Conservation (phyloP, 1,284 basidiomycete genomes). For the Ganoderma multipileum region DNA sequence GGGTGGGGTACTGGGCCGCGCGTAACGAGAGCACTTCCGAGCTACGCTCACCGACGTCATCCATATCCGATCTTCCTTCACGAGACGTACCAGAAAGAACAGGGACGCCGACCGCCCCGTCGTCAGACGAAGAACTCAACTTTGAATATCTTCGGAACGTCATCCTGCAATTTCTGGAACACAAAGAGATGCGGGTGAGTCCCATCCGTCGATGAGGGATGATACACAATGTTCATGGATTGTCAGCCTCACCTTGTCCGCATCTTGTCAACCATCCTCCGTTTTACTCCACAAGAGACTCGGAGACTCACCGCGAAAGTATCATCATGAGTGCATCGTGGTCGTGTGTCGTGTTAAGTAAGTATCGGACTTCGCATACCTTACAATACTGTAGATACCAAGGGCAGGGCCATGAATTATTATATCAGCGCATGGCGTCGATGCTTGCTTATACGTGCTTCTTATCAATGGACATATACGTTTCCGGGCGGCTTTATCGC, state of each 20-base stretch:
- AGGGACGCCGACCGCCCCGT: slow-evolving; percentile 42
- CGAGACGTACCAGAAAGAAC: slow-evolving; percentile 49
- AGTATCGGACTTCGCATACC: not conserved
- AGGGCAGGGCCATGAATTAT: not conserved
- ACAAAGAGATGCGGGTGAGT: slow-evolving; percentile 86
- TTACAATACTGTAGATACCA: slow-evolving; percentile 3
- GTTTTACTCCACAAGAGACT: slow-evolving; percentile 94
- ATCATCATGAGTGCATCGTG: slow-evolving; percentile 22
- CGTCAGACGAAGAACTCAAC: slow-evolving; percentile 89
- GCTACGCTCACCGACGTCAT: slow-evolving; percentile 55
- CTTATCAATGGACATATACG: not conserved
- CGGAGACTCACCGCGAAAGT: slow-evolving; percentile 62
- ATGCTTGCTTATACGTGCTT: slow-evolving; percentile 3
- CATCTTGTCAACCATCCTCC: slow-evolving; percentile 89
- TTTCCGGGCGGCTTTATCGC: not conserved
- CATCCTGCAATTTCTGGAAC: slow-evolving; percentile 91
- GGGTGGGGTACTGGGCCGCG: slow-evolving; percentile 90
- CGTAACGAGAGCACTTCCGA: slow-evolving; percentile 50
- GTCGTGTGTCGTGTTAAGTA: slow-evolving; percentile 1
- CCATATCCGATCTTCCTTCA: slow-evolving; percentile 49
- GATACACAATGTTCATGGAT: slow-evolving; percentile 3
- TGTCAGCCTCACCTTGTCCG: slow-evolving; percentile 85
- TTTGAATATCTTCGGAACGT: slow-evolving; percentile 96
- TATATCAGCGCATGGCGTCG: not conserved
- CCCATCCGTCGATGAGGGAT: slow-evolving; percentile 37